Percentiles rank a stretch among this genome's conserved stretches.
phyloP scores from a whole-genome alignment of 2,329 filamentous ascomycete genomes.

The Lanzia echinophila region DNA sequence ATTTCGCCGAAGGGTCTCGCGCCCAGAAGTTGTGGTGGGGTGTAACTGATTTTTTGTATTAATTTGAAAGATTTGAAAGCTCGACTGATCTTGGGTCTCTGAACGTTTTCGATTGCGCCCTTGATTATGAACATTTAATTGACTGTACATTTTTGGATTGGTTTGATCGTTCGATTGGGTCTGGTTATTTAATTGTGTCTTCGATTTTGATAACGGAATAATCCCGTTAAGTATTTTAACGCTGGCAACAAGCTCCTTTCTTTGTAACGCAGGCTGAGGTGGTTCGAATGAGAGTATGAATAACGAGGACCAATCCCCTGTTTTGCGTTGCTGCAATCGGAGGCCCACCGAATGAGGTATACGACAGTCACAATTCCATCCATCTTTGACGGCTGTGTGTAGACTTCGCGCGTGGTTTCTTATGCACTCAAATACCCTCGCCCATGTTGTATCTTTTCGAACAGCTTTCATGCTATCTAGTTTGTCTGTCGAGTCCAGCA shows the following conservation, averaged over 20 bases:
- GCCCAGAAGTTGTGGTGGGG: neutral
- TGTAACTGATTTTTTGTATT: neutral
- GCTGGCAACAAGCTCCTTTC: neutral
- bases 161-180: no score
- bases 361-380: conserved; percentile 22
- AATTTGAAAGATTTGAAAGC: neutral
- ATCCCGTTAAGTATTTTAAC: no score
- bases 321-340: conserved; percentile 17
- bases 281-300: neutral
- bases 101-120: no score
- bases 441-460: conserved; percentile 19
- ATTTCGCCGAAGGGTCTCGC: neutral
- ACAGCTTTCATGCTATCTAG: conserved; percentile 14
- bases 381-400: conserved; percentile 18
- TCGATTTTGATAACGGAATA: no score
- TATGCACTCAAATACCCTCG: conserved; percentile 20
- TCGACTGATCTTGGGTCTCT: neutral
- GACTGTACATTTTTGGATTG: no score
- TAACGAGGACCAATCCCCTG: conserved; percentile 10
- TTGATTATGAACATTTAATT: no score
- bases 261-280: neutral
- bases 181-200: no score
- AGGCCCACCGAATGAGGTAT: conserved; percentile 15
- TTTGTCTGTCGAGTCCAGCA: conserved; percentile 18
- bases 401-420: conserved; percentile 18